Base-by-base conservation (phyloP, 2,329 filamentous ascomycete species). In the Diaporthe citriasiana region DNA sequence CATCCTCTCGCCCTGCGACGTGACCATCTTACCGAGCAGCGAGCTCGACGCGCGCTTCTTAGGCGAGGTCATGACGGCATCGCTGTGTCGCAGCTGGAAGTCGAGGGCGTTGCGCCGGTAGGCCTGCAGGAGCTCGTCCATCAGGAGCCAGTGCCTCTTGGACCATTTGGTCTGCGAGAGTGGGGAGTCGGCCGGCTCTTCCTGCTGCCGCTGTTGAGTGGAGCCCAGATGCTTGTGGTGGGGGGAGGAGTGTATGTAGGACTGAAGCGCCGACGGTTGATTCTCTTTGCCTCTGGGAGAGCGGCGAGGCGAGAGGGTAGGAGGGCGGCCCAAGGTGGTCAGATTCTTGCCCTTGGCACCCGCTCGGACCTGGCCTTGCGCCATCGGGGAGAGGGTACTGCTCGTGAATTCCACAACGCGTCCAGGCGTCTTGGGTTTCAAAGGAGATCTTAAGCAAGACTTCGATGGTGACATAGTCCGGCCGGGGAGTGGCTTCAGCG, bases 341-440 rank as follows among this genome's bases (percentile, higher is more conserved):
- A 42, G 38, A 8, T 42, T 35, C 12, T 63, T 53, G 35, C 35
- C 38, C 22, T 70, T 69, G 42, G 77, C 73, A 25, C 78, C 77
- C 22, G 75, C 77, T 5, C 75, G 77, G 4, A 75, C 76, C 77
- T 83, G 79, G 3, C 82, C 83, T 75, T 87, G 85, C 13, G 85
- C 83, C 1, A 83, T 77, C 1, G 87, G 86, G 4, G 86, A 87
- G 9, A 87, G 79, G 1, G 86, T 85, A 78, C 84, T 88, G 79
- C 85, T 87, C 0, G 87, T 87, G 76, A 91, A 91, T 73, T 89
- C 88, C 19, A 91, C 89, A 0, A 91, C 87, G 0, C 88, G 86
- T 6, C 89, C 89, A 0, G 88, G 88, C 2, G 88, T 90, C 75
- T 86, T 89, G 4, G 88, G 86, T 77, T 91, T 91, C 25, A 89